Conservation (phyloP, 2,329 filamentous ascomycete genomes). For the Amylocarpus encephaloides region DNA sequence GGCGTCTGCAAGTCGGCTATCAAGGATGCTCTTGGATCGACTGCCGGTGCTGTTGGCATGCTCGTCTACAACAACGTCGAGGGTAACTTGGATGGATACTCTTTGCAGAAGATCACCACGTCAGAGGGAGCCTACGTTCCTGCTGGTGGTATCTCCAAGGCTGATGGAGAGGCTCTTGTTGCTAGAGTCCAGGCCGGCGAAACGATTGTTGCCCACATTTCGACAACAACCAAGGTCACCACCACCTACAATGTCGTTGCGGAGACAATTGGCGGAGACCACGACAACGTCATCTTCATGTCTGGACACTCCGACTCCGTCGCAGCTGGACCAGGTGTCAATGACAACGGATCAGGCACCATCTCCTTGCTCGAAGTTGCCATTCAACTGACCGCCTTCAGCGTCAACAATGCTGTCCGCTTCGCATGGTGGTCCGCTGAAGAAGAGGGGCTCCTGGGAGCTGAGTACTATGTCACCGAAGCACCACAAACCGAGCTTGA, state of each 20-base stretch:
- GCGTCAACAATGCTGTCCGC: constrained; percentile 57
- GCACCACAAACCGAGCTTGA: constrained; percentile 49
- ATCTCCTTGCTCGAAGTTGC: constrained; percentile 53
- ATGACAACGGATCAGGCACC: constrained; percentile 33
- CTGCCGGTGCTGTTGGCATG: constrained; percentile 61
- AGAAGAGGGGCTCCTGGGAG: constrained; percentile 58
- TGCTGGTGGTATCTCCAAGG: constrained; percentile 40
- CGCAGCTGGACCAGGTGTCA: constrained; percentile 45
- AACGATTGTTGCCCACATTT: constrained; percentile 11
- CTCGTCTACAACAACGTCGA: constrained; percentile 64
- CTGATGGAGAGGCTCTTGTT: constrained; percentile 26
- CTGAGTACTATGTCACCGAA: constrained; percentile 50
- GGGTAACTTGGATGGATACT: constrained; percentile 35
- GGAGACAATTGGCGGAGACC: constrained; percentile 52
- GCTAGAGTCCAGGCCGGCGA: constrained; percentile 9
- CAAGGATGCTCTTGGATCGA: constrained; percentile 61
- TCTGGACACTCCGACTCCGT: constrained; percentile 59
- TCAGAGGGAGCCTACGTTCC: constrained; percentile 42
- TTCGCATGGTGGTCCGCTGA: constrained; percentile 63
- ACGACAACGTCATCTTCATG: constrained; percentile 57
- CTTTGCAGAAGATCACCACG: constrained; percentile 41
- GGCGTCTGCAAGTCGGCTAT: constrained; percentile 63
- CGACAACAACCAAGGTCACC: neutral
- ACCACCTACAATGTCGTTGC: constrained; percentile 47
- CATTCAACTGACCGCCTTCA: constrained; percentile 48